A percentile compares a stretch with the other conserved stretches of the same genome.
Evolutionary conservation across 352 stramenopile genomes (phyloP).

Genomic region (Pythium monospermum): DNA sequence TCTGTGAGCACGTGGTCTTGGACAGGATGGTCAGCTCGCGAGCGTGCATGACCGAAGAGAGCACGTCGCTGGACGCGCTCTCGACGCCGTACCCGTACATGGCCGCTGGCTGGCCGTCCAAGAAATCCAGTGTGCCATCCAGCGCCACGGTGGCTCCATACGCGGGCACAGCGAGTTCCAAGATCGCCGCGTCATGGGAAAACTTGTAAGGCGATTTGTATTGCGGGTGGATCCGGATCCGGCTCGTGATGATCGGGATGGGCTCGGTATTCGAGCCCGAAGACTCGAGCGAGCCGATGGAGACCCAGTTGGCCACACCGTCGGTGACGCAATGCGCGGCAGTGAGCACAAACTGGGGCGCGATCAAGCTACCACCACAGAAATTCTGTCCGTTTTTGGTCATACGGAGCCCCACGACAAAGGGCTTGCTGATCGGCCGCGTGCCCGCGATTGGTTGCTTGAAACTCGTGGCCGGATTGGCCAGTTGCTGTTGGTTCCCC

Average conservation of each 20-base stretch:
- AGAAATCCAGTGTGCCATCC: slow-evolving; percentile 21
- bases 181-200: slow-evolving; percentile 29
- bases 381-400: slow-evolving; percentile 31
- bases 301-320: slow-evolving; percentile 24
- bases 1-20: slow-evolving; percentile 7
- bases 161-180: slow-evolving; percentile 25
- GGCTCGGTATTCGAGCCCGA: slow-evolving; percentile 20
- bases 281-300: slow-evolving; percentile 22
- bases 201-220: slow-evolving; percentile 21
- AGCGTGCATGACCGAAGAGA: slow-evolving; percentile 23
- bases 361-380: slow-evolving; percentile 36
- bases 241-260: slow-evolving; percentile 19
- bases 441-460: background rate
- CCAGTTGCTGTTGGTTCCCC: background rate
- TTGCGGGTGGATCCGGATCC: slow-evolving; percentile 23
- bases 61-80: slow-evolving; percentile 2
- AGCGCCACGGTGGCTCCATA: slow-evolving; percentile 21
- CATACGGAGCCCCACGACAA: slow-evolving; percentile 21
- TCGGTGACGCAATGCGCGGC: slow-evolving; percentile 38
- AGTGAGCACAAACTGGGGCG: slow-evolving; percentile 36
- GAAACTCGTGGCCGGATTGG: background rate
- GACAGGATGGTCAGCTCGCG: slow-evolving; percentile 24
- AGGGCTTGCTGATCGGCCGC: background rate
- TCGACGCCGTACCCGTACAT: slow-evolving; percentile 31
- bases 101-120: slow-evolving; percentile 11